Conservation (phyloP, 1,284 basidiomycete species). For the Melampsora larici-populina region DNA sequence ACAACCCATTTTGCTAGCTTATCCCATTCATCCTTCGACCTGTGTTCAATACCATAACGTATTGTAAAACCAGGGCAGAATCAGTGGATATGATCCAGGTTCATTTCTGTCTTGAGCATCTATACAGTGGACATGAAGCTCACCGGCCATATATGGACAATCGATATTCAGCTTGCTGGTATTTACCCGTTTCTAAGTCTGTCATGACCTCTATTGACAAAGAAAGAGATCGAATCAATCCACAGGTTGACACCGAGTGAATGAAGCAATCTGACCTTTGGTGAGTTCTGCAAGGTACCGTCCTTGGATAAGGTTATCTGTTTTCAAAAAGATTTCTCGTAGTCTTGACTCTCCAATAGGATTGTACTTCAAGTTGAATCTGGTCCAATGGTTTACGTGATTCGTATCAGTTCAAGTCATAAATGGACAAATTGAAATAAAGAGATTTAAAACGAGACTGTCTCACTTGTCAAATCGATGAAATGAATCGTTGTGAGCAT, state of each 20-base stretch:
- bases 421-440: background rate
- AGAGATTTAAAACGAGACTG: conserved; percentile 58
- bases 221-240: conserved; percentile 22
- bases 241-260: background rate
- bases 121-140: conserved; percentile 35
- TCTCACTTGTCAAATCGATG: conserved; percentile 97
- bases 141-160: conserved; percentile 85
- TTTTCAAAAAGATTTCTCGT: conserved; percentile 97
- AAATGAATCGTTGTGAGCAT: conserved; percentile 94
- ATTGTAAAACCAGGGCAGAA: too few relatives aligned
- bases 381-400: conserved; percentile 7
- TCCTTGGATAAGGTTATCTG: conserved; percentile 89
- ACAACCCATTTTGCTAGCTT: conserved; percentile 97
- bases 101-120: too few relatives aligned
- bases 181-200: conserved; percentile 96
- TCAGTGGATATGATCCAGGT: too few relatives aligned
- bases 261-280: conserved; percentile 61
- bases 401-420: background rate
- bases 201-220: conserved; percentile 75
- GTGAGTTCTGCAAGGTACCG: conserved; percentile 93
- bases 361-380: conserved; percentile 65
- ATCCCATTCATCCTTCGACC: conserved; percentile 79
- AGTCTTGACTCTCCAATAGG: conserved; percentile 91
- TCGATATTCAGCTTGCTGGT: conserved; percentile 86
- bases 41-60: conserved; percentile 41